phyloP scores from a whole-genome alignment of 495 filamentous ascomycete genomes.

The Penicillium daleae region DNA sequence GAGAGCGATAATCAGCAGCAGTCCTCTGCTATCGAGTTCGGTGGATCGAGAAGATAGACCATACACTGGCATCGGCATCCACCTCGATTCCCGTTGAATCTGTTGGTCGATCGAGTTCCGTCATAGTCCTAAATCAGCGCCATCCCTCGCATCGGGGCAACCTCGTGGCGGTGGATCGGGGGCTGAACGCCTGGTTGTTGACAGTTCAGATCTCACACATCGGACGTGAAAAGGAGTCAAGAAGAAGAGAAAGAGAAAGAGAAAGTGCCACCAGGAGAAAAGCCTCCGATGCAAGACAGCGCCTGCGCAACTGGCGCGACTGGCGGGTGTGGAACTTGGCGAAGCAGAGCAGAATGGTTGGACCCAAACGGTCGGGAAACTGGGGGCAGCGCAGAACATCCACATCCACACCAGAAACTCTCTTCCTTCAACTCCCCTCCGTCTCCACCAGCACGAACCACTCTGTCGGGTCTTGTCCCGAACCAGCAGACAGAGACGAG shows the following conservation, averaged over 20 bases:
- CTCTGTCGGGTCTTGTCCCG: slow-evolving; percentile 6
- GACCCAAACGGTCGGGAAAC: slow-evolving; percentile 14
- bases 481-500: neutral
- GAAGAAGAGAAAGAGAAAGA: neutral
- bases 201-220: neutral
- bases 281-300: neutral
- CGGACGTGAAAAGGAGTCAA: neutral
- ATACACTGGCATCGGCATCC: slow-evolving; percentile 20
- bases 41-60: neutral
- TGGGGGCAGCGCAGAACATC: neutral
- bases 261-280: neutral
- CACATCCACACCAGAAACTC: neutral
- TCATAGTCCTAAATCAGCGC: neutral
- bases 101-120: neutral
- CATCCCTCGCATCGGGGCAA: neutral
- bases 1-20: neutral
- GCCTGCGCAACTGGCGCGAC: neutral
- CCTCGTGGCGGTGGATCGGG: neutral
- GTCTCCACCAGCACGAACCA: slow-evolving; percentile 11
- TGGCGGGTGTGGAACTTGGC: too few relatives aligned
- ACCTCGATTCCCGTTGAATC: slow-evolving; percentile 17
- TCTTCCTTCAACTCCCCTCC: neutral
- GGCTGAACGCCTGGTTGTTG: neutral
- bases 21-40: neutral
- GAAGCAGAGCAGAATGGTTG: too few relatives aligned